Base-by-base conservation (phyloP, 352 stramenopile species). In the Blastocystis sp. region DNA sequence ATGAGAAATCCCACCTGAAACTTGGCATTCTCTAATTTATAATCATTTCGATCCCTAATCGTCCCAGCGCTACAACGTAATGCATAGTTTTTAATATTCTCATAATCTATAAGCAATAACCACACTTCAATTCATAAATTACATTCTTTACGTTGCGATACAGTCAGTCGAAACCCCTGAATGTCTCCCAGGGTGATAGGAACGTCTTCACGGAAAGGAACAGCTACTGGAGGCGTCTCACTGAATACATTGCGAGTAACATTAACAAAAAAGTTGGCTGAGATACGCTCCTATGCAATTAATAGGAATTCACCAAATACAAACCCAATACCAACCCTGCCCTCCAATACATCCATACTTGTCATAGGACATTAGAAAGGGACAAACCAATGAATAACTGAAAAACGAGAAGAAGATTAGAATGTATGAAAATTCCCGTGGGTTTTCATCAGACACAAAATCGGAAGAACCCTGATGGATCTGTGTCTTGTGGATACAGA, bases 181-280 rank as follows among this genome's bases (percentile, higher is more conserved):
- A 89, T 56, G 40, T 79, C 66, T 51, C 60, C 60, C 9, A 89
- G 30, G 44, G 60, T 68, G n/a, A 89, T 77, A 30, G 78, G 66
- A 37, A 44, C 58, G 57, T 59, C 27, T 37, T 76, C 60, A 5
- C 78, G 78, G 44, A 89, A 89, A 27, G 53, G 78, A 77, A 42
- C 66, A 33, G 66, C 60, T 30, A 89, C 60, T 11, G 60, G 60
- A 54, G 60, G 66, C 5, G 78, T 89, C 19, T 89, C 78, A 40
- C 53, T 68, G 76, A 89, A 89, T 51, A 89, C 57, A 42, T 89
- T 89, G 33, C 42, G 27, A 22, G 78, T 89, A 17, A 68, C 78
- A 64, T 89, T 79, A 13, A 89, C 66, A 27, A 89, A 78, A 19
- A 89, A 89, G 27, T 89, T 89, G 60, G 60, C 66, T 15, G 78